These are phyloP conservation scores for Tetradesmus lagerheimii DNA, from an alignment of 139 green algal genomes.

Conservation along the genomic window DNA sequence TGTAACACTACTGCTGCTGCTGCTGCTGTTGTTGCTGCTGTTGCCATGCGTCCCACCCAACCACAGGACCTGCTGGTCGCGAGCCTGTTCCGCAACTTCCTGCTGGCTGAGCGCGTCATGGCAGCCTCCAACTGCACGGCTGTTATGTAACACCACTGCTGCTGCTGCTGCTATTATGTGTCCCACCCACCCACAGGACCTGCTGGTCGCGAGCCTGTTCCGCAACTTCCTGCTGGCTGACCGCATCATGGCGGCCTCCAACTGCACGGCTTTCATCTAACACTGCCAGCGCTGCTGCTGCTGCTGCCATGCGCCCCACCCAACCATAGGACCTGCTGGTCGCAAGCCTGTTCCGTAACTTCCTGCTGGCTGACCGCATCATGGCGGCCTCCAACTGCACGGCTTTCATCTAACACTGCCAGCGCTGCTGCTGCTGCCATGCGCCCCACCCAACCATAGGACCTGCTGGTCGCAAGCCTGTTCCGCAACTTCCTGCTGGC, in stretches of 20 bases:
- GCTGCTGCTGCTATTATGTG: neutral
- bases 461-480: slow-evolving; percentile 97
- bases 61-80: slow-evolving; percentile 96
- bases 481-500: slow-evolving; percentile 97
- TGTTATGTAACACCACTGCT: slow-evolving; percentile 77
- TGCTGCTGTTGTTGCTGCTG: neutral
- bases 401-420: slow-evolving; percentile 87
- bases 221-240: slow-evolving; percentile 99
- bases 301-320: slow-evolving; percentile 71
- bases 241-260: slow-evolving; percentile 91
- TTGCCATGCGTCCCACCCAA: neutral
- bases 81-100: slow-evolving; percentile 98
- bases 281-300: no score
- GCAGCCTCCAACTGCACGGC: slow-evolving; percentile 85
- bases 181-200: slow-evolving; percentile 86
- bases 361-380: slow-evolving; percentile 79
- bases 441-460: slow-evolving; percentile 77
- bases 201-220: slow-evolving; percentile 97
- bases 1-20: neutral
- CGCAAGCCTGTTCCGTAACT: slow-evolving; percentile 98
- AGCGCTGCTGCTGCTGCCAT: slow-evolving; percentile 49
- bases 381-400: no score
- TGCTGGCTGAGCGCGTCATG: slow-evolving; percentile 98
- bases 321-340: slow-evolving; percentile 98
- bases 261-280: no score